Conservation (phyloP, 2,329 filamentous ascomycete genomes). For the Claviceps lovelessii region DNA sequence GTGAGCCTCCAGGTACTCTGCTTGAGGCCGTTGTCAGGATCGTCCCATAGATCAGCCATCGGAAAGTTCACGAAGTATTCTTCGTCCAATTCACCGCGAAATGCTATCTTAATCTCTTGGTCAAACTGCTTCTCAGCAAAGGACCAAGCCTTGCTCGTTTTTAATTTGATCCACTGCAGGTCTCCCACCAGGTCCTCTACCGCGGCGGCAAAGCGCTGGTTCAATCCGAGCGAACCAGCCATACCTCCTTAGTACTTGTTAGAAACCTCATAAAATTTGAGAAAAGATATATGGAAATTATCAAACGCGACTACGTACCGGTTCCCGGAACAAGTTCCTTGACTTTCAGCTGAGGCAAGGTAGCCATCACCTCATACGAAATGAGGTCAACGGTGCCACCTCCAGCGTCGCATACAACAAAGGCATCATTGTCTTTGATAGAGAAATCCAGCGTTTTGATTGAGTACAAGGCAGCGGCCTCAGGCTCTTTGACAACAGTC, state of each 20-base stretch:
- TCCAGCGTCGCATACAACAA: constrained; percentile 39
- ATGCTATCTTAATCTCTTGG: constrained; percentile 9
- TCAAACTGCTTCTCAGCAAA: constrained; percentile 9
- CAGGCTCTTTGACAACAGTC: constrained; percentile 34
- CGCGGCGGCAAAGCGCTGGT: constrained; percentile 8
- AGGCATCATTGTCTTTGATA: constrained; percentile 28
- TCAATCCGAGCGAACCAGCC: constrained; percentile 12
- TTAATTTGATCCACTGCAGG: constrained; percentile 3
- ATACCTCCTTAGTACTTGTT: constrained; percentile 8
- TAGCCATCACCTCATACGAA: constrained; percentile 29
- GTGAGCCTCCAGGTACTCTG: constrained; percentile 10
- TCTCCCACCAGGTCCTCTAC: constrained; percentile 9
- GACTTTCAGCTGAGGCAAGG: constrained; percentile 7
- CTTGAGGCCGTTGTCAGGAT: constrained; percentile 4
- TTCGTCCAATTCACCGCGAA: constrained; percentile 5
- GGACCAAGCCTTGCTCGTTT: constrained; percentile 5
- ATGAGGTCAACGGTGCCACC: constrained; percentile 41
- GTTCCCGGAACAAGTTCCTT: constrained; percentile 13
- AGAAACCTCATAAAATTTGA: neutral
- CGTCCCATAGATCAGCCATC: constrained; percentile 9
- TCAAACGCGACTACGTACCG: constrained; percentile 5
- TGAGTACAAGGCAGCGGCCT: constrained; percentile 36
- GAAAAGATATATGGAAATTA: neutral
- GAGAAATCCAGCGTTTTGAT: constrained; percentile 28
- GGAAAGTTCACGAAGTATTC: constrained; percentile 11